phyloP scores from a whole-genome alignment of 495 filamentous ascomycete species.

The Penicillium pancosmium region DNA sequence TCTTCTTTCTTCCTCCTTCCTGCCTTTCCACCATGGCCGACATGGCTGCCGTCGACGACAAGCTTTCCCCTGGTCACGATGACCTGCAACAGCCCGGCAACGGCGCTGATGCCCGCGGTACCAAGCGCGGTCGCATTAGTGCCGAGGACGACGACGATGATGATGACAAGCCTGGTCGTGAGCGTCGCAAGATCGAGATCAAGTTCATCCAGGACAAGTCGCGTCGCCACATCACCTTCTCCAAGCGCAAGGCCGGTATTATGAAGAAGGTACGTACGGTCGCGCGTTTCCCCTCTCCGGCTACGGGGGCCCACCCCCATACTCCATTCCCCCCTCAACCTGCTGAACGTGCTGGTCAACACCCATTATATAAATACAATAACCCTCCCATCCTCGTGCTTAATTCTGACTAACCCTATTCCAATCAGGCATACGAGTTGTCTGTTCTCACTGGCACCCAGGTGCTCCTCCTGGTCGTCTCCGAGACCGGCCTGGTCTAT shows the following conservation, averaged over 20 bases:
- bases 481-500: slow-evolving; percentile 97
- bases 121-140: slow-evolving; percentile 85
- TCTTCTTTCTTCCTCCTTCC: slow-evolving; percentile 4
- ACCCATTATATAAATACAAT: no score
- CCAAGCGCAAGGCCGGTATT: slow-evolving; percentile 99
- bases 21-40: slow-evolving; percentile 41
- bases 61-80: slow-evolving; percentile 53
- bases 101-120: slow-evolving; percentile 72
- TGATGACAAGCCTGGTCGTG: slow-evolving; percentile 96
- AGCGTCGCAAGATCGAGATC: slow-evolving; percentile 99
- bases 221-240: slow-evolving; percentile 99
- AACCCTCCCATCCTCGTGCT: no score
- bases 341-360: neutral
- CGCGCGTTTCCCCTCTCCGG: slow-evolving; percentile 33
- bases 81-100: slow-evolving; percentile 55
- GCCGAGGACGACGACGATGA: slow-evolving; percentile 98
- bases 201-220: slow-evolving; percentile 99
- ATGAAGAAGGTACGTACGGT: slow-evolving; percentile 98
- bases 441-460: slow-evolving; percentile 98
- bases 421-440: slow-evolving; percentile 84
- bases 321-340: neutral
- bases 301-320: slow-evolving; percentile 15
- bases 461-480: slow-evolving; percentile 95
- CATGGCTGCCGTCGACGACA: slow-evolving; percentile 52
- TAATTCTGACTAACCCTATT: neutral